Conservation (phyloP, 495 filamentous ascomycete genomes). For the Cryomyces minteri region DNA sequence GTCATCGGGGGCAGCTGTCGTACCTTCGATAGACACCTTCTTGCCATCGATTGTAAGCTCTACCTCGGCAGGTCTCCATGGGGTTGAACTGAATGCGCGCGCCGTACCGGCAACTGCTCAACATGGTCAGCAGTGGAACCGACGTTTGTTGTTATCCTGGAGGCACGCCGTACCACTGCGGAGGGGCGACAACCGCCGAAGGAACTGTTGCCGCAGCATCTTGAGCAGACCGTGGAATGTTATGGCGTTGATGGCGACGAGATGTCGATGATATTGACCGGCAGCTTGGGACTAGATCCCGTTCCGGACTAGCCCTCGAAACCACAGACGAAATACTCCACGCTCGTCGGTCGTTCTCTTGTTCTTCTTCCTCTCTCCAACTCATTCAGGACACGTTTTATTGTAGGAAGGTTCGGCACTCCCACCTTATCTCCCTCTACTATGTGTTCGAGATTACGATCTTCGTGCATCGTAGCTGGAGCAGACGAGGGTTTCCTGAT, state of each 20-base stretch:
- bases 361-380: conserved; percentile 25
- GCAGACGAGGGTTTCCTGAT: conserved; percentile 1
- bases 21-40: conserved; percentile 91
- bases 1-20: conserved; percentile 16
- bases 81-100: conserved; percentile 58
- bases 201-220: conserved; percentile 78
- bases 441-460: conserved; percentile 39
- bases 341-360: background rate
- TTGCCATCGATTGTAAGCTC: conserved; percentile 94
- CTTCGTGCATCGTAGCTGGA: conserved; percentile 46
- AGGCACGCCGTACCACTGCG: conserved; percentile 26
- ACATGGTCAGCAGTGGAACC: no score
- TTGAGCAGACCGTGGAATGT: conserved; percentile 18
- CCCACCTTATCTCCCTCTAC: conserved; percentile 39
- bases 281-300: no score
- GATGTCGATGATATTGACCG: no score
- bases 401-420: conserved; percentile 56
- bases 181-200: conserved; percentile 70
- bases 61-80: conserved; percentile 58
- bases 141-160: no score
- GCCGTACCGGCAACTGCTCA: conserved; percentile 25
- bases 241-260: no score
- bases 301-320: no score
- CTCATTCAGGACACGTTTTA: conserved; percentile 55
- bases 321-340: no score